These are phyloP conservation scores for Conoideocrella luteorostrata DNA, from an alignment of 2,329 filamentous ascomycete species.

Conservation along the genomic window DNA sequence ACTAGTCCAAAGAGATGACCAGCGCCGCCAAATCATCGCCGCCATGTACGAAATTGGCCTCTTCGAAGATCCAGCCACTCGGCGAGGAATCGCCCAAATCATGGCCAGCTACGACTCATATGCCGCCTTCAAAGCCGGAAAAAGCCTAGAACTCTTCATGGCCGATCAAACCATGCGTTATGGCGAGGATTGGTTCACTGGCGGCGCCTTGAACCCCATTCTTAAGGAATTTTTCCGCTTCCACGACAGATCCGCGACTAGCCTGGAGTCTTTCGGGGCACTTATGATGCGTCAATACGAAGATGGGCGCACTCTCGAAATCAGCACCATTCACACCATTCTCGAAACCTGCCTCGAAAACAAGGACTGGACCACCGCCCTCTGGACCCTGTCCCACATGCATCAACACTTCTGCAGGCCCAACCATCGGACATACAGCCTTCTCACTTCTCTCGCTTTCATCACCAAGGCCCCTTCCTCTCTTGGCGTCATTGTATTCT, in stretches of 20 bases:
- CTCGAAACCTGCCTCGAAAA: constrained; percentile 23
- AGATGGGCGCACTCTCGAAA: constrained; percentile 19
- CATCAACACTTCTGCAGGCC: constrained; percentile 17
- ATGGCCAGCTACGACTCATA: constrained; percentile 39
- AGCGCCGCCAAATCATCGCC: constrained; percentile 38
- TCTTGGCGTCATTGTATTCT: constrained; percentile 26
- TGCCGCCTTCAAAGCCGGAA: constrained; percentile 30
- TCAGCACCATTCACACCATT: constrained; percentile 31
- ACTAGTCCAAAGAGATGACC: constrained; percentile 54
- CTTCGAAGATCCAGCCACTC: constrained; percentile 29
- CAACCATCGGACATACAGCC: constrained; percentile 27
- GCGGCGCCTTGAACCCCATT: constrained; percentile 28
- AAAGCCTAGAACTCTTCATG: constrained; percentile 31
- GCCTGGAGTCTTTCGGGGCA: constrained; percentile 20
- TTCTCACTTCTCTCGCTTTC: constrained; percentile 32
- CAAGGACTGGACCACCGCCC: constrained; percentile 24
- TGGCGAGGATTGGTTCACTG: constrained; percentile 38
- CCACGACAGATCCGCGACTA: constrained; percentile 18
- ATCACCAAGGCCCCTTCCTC: constrained; percentile 21
- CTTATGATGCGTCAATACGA: constrained; percentile 20
- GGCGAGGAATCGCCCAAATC: constrained; percentile 32
- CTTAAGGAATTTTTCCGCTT: constrained; percentile 37
- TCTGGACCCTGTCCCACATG: constrained; percentile 23
- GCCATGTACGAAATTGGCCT: constrained; percentile 40
- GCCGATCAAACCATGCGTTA: constrained; percentile 35